Percentiles rank a stretch among this genome's conserved stretches.
phyloP scores from a whole-genome alignment of 2,329 filamentous ascomycete species.

The Epichloe coenophiala region DNA sequence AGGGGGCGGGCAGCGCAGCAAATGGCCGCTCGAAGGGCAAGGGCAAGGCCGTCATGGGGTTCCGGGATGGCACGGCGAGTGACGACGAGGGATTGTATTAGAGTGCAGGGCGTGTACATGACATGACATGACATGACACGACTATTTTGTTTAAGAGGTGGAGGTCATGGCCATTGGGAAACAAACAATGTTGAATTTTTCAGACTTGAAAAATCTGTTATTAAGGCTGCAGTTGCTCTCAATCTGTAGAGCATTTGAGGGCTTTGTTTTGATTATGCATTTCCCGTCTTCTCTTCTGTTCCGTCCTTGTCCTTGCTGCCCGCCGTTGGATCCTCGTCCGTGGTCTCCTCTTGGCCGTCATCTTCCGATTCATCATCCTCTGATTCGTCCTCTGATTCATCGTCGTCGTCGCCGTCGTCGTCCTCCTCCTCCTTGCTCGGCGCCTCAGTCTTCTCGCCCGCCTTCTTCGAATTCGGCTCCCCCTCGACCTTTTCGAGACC shows the following conservation, averaged over 20 bases:
- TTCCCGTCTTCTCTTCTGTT: slow-evolving; percentile 5
- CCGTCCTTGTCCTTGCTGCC: slow-evolving; percentile 11
- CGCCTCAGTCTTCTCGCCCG: slow-evolving; percentile 10
- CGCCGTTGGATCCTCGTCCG: too few relatives aligned
- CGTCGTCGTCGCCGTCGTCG: too few relatives aligned
- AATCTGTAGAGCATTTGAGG: neutral
- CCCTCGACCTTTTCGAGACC: slow-evolving; percentile 24
- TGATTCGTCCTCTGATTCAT: neutral
- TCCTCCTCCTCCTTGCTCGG: slow-evolving; percentile 9
- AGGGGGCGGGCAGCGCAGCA: slow-evolving; percentile 13
- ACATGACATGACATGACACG: slow-evolving; percentile 1
- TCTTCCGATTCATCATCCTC: slow-evolving; percentile 13
- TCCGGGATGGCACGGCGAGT: slow-evolving; percentile 39
- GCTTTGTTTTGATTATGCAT: slow-evolving; percentile 2
- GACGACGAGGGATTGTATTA: slow-evolving; percentile 46
- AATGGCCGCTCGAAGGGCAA: slow-evolving; percentile 34
- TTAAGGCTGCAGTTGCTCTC: neutral
- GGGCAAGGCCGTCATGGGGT: slow-evolving; percentile 38
- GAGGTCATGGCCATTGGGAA: neutral
- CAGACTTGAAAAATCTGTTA: neutral
- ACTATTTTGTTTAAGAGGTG: neutral
- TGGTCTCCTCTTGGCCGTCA: slow-evolving; percentile 11
- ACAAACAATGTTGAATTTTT: neutral
- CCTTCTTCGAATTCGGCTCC: slow-evolving; percentile 18
- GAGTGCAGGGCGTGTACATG: slow-evolving; percentile 5